Evolutionary conservation across 2,329 filamentous ascomycete genomes (phyloP).

Genomic region (Aureobasidium leucospermi): DNA sequence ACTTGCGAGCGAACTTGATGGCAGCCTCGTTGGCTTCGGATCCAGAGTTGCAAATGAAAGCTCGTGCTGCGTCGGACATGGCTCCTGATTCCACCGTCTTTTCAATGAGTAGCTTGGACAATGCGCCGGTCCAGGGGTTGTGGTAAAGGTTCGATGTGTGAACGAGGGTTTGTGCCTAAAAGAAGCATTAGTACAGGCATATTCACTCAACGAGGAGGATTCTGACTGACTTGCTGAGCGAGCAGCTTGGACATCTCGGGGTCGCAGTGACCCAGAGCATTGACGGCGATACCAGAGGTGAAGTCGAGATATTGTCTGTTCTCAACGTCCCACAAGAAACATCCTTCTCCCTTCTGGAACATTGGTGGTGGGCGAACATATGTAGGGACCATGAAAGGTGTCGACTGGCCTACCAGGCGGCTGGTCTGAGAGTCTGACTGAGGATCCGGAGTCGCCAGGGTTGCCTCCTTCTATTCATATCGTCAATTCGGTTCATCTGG

Average conservation of each 20-base stretch:
- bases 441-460: slow-evolving; percentile 64
- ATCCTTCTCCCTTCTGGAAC: slow-evolving; percentile 81
- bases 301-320: slow-evolving; percentile 88
- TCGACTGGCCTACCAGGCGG: slow-evolving; percentile 65
- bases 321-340: slow-evolving; percentile 84
- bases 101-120: slow-evolving; percentile 78
- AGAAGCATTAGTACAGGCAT: not conserved
- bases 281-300: slow-evolving; percentile 93
- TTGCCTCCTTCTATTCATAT: slow-evolving; percentile 36
- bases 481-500: slow-evolving; percentile 15
- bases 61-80: slow-evolving; percentile 72
- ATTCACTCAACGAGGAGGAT: not conserved
- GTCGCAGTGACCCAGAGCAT: slow-evolving; percentile 85
- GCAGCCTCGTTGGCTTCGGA: slow-evolving; percentile 97
- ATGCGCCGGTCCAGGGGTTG: slow-evolving; percentile 86
- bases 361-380: slow-evolving; percentile 86
- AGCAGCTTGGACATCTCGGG: slow-evolving; percentile 67
- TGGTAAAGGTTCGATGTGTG: slow-evolving; percentile 96
- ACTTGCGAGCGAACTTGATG: slow-evolving; percentile 93
- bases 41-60: slow-evolving; percentile 94
- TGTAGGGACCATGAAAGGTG: slow-evolving; percentile 89
- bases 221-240: slow-evolving; percentile 44
- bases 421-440: slow-evolving; percentile 65
- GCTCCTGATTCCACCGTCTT: slow-evolving; percentile 70
- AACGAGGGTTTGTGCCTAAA: slow-evolving; percentile 57